Base-by-base conservation (phyloP, 1,284 basidiomycete species). In the Laetiporus sulphureus region DNA sequence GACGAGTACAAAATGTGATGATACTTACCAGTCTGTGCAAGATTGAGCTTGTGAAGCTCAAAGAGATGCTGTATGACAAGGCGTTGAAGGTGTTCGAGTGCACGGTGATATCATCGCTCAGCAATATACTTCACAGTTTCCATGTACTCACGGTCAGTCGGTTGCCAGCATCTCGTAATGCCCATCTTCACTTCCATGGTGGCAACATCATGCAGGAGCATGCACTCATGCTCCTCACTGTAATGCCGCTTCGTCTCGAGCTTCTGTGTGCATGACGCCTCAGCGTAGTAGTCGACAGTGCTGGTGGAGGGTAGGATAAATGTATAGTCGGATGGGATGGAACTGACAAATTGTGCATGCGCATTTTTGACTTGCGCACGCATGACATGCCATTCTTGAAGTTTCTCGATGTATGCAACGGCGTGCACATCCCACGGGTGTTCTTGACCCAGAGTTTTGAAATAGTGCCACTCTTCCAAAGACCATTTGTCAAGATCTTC, bases 41-140 rank as follows among this genome's bases (percentile, higher is more conserved):
- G 25, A 38, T 61, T 60, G 18, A 55, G 38, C 35, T 58, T 62
- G 22, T 57, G 40, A 10, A 63, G 48, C 46, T 63, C 58, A 32
- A 63, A 61, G 1, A 63, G 44, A 5, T 54, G 47, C 37, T 52
- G 49, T 0, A 60, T 48, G 1, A 63, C 53, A 3, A 61, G 53
- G 3, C 46, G 42, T 27, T 63, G 58, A 2, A 62, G 45, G 13
- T 51, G 37, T 15, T 57, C 51, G 8, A 62, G 45, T 4, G 60
- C 54, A 2, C 25, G 30, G 2, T 53, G 50, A 36, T 54, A 63
- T 15, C 44, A 35, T 1, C 54, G 49, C 8, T 42, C 22, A 4
- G 37, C 18, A 2, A 60, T 44, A 24, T 55, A 53, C 18, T 44
- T 25, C 12, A 39, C 18, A 1, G 46, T 47, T 1, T 36, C 31